Percentiles rank a stretch among this genome's conserved stretches.
Conservation (phyloP, 2,329 filamentous ascomycete genomes). For the Leptographium procerum region DNA sequence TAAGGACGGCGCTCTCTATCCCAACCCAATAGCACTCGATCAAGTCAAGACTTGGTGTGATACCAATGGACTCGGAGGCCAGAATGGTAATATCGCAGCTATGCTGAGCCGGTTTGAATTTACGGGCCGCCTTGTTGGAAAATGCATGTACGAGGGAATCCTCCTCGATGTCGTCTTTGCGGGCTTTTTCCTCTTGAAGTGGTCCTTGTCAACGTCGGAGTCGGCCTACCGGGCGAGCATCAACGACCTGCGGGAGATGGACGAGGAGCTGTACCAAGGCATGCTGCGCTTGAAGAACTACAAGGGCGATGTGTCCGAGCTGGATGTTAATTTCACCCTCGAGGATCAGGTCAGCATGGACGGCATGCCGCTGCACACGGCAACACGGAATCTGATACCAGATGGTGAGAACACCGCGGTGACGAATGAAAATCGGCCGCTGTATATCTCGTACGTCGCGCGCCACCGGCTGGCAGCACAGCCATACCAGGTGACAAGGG, state of each 20-base stretch:
- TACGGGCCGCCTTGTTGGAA: conserved; percentile 82
- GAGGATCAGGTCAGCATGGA: conserved; percentile 51
- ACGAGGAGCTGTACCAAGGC: conserved; percentile 82
- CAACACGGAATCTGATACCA: conserved; percentile 65
- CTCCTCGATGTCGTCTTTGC: conserved; percentile 88
- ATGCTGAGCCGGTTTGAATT: conserved; percentile 77
- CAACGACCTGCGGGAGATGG: conserved; percentile 86
- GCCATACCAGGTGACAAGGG: conserved; percentile 67
- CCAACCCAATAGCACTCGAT: conserved; percentile 70
- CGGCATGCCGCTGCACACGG: conserved; percentile 40
- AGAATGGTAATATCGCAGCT: conserved; percentile 43
- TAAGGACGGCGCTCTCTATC: conserved; percentile 75
- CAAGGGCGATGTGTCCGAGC: conserved; percentile 64
- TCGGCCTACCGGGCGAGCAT: conserved; percentile 78
- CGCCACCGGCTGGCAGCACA: conserved; percentile 77
- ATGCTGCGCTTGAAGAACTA: conserved; percentile 78
- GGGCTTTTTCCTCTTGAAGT: conserved; percentile 91
- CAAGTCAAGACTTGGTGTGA: conserved; percentile 23
- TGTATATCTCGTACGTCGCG: conserved; percentile 91
- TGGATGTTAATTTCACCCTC: conserved; percentile 81
- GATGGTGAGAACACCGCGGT: conserved; percentile 68
- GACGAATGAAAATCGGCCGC: conserved; percentile 80
- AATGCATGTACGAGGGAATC: conserved; percentile 95
- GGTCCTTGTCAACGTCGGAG: conserved; percentile 56
- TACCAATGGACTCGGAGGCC: conserved; percentile 46